Percentiles rank a stretch among this genome's conserved stretches.
Evolutionary conservation across 1,139 yeast genomes (phyloP).

Genomic region (Starmera stellimalicola): DNA sequence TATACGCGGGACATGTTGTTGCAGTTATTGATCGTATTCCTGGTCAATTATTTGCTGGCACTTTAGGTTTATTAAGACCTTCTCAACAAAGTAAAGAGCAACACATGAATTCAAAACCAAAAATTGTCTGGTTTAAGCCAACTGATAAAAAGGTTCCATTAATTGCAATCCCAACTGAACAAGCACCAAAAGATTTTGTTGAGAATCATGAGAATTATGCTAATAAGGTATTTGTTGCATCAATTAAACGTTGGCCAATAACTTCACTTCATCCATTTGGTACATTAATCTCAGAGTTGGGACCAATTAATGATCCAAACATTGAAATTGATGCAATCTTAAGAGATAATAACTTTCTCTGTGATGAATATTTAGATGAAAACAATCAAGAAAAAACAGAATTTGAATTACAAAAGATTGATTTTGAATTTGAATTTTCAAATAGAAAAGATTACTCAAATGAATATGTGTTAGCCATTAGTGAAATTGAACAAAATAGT

Average conservation of each 20-base stretch:
- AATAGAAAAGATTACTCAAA: constrained; percentile 49
- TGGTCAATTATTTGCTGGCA: constrained; percentile 91
- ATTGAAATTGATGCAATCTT: constrained; percentile 86
- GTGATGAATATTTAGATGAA: constrained; percentile 65
- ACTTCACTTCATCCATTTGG: constrained; percentile 98
- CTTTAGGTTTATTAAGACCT: constrained; percentile 87
- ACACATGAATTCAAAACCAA: constrained; percentile 48
- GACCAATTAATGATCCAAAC: constrained; percentile 64
- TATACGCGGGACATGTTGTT: constrained; percentile 96
- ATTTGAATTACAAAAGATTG: constrained; percentile 17
- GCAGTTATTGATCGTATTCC: constrained; percentile 97
- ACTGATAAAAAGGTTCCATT: constrained; percentile 95
- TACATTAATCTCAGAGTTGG: constrained; percentile 79
- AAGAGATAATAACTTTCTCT: constrained; percentile 85
- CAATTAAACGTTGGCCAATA: constrained; percentile 98
- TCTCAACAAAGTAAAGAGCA: constrained; percentile 84
- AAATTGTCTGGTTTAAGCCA: constrained; percentile 98
- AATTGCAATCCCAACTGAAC: constrained; percentile 97
- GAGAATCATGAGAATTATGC: constrained; percentile 82
- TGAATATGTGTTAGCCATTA: constrained; percentile 59
- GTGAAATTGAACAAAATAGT: constrained; percentile 45
- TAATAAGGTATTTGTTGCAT: constrained; percentile 81
- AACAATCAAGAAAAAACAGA: constrained; percentile 21
- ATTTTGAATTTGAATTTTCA: constrained; percentile 25
- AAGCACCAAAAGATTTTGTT: constrained; percentile 92